phyloP scores from a whole-genome alignment of 2,329 filamentous ascomycete species.

The Neonectria faginata region DNA sequence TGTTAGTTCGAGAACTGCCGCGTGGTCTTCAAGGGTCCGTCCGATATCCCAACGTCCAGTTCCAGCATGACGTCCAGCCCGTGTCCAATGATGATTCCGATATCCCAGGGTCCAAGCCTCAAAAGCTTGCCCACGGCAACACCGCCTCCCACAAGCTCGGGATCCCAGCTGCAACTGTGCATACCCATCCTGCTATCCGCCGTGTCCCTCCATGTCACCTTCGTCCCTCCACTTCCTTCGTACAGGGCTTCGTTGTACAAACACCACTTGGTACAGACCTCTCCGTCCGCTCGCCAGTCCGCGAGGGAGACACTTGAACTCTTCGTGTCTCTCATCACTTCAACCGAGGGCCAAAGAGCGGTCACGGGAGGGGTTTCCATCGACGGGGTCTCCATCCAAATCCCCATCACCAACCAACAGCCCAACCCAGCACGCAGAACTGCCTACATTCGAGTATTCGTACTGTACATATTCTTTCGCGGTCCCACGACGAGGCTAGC shows the following conservation, averaged over 20 bases:
- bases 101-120: neutral
- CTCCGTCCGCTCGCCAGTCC: neutral
- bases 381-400: constrained; percentile 9
- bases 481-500: constrained; percentile 8
- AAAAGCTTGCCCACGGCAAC: constrained; percentile 20
- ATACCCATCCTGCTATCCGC: neutral
- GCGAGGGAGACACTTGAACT: neutral
- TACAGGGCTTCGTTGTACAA: neutral
- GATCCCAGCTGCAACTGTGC: neutral
- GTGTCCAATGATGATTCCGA: neutral
- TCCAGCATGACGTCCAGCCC: neutral
- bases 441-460: neutral
- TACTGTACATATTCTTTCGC: constrained; percentile 1
- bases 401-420: constrained; percentile 1
- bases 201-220: neutral
- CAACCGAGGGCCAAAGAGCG: constrained; percentile 7
- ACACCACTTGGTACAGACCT: neutral
- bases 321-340: neutral
- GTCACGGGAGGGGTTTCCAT: constrained; percentile 8
- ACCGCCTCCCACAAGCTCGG: constrained; percentile 12
- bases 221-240: neutral
- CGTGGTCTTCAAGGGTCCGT: neutral
- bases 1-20: constrained; percentile 31
- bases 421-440: neutral
- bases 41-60: neutral